Conservation (phyloP, 169 alveolate species). For the Hepatocystis sp. region DNA sequence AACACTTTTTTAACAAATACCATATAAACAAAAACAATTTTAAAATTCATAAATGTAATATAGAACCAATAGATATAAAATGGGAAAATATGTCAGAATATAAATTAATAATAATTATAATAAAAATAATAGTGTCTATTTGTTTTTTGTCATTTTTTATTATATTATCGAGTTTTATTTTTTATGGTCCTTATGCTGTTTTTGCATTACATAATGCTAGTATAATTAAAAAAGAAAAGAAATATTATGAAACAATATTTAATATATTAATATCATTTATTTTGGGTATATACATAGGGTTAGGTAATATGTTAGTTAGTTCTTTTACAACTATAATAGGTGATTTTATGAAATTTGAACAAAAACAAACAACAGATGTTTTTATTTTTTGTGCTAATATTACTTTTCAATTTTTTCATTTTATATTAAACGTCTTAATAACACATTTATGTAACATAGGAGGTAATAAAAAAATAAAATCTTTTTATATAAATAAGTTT, state of each 20-base stretch:
- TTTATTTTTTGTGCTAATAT: conserved; percentile 75
- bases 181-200: conserved; percentile 83
- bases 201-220: conserved; percentile 65
- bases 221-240: conserved; percentile 14
- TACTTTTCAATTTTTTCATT: conserved; percentile 64
- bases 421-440: conserved; percentile 74
- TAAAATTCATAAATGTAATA: conserved; percentile 55
- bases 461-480: conserved; percentile 78
- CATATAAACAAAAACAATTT: conserved; percentile 21
- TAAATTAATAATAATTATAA: conserved; percentile 2
- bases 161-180: conserved; percentile 76
- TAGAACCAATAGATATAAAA: conserved; percentile 81
- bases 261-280: conserved; percentile 8
- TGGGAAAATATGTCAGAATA: conserved; percentile 77
- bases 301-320: conserved; percentile 77
- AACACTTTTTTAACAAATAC: conserved; percentile 9
- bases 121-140: conserved; percentile 34
- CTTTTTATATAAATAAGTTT: conserved; percentile 33
- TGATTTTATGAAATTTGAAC: conserved; percentile 57
- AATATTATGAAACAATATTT: conserved; percentile 23
- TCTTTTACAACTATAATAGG: conserved; percentile 46
- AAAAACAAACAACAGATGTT: conserved; percentile 68
- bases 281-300: conserved; percentile 75
- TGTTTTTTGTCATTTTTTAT: conserved; percentile 20
- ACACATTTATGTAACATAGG: conserved; percentile 83